These are phyloP conservation scores for Coemansia brasiliensis DNA, from an alignment of 192 early-diverging fungal genomes.

Conservation along the genomic window DNA sequence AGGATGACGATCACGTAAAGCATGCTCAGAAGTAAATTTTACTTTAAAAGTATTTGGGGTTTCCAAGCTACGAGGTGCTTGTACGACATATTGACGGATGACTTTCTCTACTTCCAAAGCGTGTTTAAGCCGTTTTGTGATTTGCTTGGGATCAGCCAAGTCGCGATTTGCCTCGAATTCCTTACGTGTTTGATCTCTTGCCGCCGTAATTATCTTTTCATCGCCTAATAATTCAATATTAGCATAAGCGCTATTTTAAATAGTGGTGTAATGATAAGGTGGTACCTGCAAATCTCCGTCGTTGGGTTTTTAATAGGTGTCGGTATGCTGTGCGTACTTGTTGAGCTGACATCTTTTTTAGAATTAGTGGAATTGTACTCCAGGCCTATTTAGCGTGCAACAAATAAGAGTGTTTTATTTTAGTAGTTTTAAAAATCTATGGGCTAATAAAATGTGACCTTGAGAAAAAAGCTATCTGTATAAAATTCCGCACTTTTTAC, in stretches of 20 bases:
- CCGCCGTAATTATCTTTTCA: conserved; percentile 13
- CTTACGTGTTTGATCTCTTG: conserved; percentile 35
- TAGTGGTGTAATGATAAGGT: neutral
- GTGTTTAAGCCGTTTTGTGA: conserved; percentile 41
- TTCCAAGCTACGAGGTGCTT: conserved; percentile 31
- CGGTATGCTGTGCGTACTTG: conserved; percentile 38
- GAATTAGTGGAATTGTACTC: neutral
- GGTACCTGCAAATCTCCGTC: conserved; percentile 34
- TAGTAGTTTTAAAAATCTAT: neutral
- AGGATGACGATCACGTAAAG: conserved; percentile 43
- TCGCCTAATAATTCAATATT: conserved; percentile 14
- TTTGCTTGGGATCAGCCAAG: conserved; percentile 34
- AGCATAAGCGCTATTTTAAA: neutral
- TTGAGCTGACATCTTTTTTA: conserved; percentile 23
- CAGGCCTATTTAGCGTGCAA: neutral
- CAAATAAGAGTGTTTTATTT: neutral
- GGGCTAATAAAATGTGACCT: neutral
- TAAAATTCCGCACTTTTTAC: neutral
- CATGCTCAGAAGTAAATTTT: conserved; percentile 42
- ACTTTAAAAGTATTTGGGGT: conserved; percentile 38
- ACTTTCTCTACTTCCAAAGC: conserved; percentile 41
- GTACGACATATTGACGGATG: conserved; percentile 47
- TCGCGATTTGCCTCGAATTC: conserved; percentile 36
- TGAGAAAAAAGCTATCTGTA: neutral
- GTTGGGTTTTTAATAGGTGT: conserved; percentile 35